Evolutionary conservation across 2,329 filamentous ascomycete species (phyloP), one percentile per base, ranked within the genome.

Genomic region (Aspergillus alliaceus): DNA sequence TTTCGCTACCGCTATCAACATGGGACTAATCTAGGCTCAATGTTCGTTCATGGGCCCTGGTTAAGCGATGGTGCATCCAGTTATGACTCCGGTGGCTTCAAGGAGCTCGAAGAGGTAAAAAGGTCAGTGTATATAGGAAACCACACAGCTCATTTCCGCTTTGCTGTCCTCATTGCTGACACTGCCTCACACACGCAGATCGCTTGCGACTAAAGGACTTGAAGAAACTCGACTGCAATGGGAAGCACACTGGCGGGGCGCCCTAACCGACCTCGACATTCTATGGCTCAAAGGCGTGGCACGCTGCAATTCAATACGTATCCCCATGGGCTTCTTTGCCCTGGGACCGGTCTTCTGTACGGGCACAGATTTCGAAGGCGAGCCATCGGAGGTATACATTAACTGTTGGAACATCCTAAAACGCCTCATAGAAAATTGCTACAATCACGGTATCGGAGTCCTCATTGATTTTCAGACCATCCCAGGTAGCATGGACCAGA

Each of bases 1-100:
- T 61, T 81, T 27, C 76, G 82, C 51, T 86, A 86, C 64, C 80
- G 84, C 40, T 85, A 84, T 61, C 83, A 86, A 57, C 82, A 86
- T 65, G 84, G 83, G 7, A 79, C 79, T 1, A 87, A 86, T 57
- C 74, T 87, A 2, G 84, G 84, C 39, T 80, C 80, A 9, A 76
- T 85, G 46, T 87, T 85, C 67, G 79, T 85, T n/a, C 77, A 86
- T 4, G 85, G 86, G 65, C 77, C 79, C 67, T 86, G 84, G 84
- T 75, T 86, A n/a, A 52, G 35, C 3, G 79, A 72, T 2, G 79
- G 74, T 54, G 79, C 83, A 67, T 86, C 82, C 61, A 76, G 77
- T 2, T 67, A 74, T 1, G 71, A 71, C 12, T 68, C 75, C 8
- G 62, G 67, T 39, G 77, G 75, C 6, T 69, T 69, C 18, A 81